A percentile compares a stretch with the other conserved stretches of the same genome.
Evolutionary conservation across 2,329 filamentous ascomycete genomes (phyloP).

Genomic region (Rhynchosporium graminicola): DNA sequence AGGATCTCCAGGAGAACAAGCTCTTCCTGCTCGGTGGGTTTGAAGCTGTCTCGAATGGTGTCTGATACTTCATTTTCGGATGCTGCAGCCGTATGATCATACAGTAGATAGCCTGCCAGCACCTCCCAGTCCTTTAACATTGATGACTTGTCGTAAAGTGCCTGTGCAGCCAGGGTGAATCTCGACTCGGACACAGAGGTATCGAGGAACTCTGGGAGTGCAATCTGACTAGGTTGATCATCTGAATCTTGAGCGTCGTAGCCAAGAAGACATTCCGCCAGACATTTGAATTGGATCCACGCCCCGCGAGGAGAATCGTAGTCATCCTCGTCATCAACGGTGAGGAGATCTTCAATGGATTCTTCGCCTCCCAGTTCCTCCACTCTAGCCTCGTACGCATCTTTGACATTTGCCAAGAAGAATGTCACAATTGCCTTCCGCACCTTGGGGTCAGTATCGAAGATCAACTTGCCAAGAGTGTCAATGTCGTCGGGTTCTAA

Average conservation of each 20-base stretch:
- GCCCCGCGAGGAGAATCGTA: conserved; percentile 73
- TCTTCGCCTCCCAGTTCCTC: conserved; percentile 85
- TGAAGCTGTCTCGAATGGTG: conserved; percentile 36
- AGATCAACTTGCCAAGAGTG: conserved; percentile 81
- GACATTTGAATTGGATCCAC: conserved; percentile 90
- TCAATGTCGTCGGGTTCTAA: conserved; percentile 92
- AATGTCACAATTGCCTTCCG: conserved; percentile 88
- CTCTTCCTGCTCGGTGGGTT: conserved; percentile 60
- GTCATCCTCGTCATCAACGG: conserved; percentile 71
- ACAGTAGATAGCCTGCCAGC: conserved; percentile 85
- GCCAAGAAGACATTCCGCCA: conserved; percentile 78
- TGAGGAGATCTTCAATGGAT: conserved; percentile 71
- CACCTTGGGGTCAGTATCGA: conserved; percentile 81
- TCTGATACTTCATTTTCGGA: conserved; percentile 67
- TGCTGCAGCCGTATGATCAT: conserved; percentile 74
- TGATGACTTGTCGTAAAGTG: conserved; percentile 77
- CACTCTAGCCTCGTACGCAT: conserved; percentile 74
- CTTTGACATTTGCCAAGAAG: conserved; percentile 84
- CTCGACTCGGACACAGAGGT: conserved; percentile 72
- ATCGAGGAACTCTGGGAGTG: conserved; percentile 51
- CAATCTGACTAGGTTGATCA: conserved; percentile 52
- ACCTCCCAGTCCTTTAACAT: conserved; percentile 87
- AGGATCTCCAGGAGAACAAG: conserved; percentile 84
- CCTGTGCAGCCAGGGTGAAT: conserved; percentile 82
- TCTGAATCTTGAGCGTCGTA: conserved; percentile 74